Percentiles rank a stretch among this genome's conserved stretches.
These are phyloP conservation scores for Rhynchospora tenuis DNA, from an alignment of 176 grass and related monocot genomes.

Conservation along the genomic window DNA sequence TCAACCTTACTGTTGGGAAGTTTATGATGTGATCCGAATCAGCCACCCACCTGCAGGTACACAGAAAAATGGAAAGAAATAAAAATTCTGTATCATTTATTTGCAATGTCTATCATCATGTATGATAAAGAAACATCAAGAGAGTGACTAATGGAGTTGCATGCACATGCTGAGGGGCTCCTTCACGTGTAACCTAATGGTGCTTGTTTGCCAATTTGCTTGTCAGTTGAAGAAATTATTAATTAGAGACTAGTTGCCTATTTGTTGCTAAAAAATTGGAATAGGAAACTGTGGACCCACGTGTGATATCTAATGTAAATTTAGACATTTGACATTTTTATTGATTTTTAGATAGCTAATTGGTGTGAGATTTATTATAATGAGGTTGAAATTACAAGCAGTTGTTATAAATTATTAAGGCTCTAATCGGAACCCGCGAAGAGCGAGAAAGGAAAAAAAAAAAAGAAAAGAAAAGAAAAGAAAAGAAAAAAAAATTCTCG, in stretches of 20 bases:
- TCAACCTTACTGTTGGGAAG: slow-evolving; percentile 93
- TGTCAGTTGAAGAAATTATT: neutral
- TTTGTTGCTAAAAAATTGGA: neutral
- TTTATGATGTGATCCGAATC: slow-evolving; percentile 90
- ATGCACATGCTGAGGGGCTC: slow-evolving; percentile 16
- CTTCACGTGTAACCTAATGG: slow-evolving; percentile 13
- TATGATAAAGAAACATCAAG: slow-evolving; percentile 22
- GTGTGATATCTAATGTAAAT: neutral
- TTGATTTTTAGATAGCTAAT: neutral
- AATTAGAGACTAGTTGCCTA: neutral
- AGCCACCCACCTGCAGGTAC: slow-evolving; percentile 71
- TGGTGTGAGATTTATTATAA: neutral
- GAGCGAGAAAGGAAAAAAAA: too few species aligned
- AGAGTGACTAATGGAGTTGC: slow-evolving; percentile 15
- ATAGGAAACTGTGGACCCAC: neutral
- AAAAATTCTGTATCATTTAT: neutral
- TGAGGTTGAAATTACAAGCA: too few species aligned
- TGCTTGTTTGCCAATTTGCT: slow-evolving; percentile 17
- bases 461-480: too few species aligned
- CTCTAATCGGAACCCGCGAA: too few species aligned
- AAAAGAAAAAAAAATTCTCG: too few species aligned
- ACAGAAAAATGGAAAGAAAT: neutral
- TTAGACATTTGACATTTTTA: too few species aligned
- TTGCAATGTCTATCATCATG: slow-evolving; percentile 2
- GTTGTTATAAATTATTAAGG: too few species aligned